Conservation (phyloP, 768 basidiomycete species). For the Leccinum rimulosum region DNA sequence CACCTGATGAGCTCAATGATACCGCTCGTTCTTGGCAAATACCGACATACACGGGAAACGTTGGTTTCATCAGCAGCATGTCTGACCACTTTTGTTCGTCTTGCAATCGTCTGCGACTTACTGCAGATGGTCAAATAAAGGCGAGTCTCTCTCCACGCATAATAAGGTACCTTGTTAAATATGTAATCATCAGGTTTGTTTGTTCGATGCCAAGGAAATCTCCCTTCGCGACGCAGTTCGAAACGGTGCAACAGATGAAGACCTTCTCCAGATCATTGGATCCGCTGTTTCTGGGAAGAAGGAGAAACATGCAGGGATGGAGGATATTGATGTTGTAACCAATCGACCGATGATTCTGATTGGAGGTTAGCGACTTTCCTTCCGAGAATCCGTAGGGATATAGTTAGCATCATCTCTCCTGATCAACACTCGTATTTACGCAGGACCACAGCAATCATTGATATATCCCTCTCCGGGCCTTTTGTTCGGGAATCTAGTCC, state of each 20-base stretch:
- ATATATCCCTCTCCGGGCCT: neutral
- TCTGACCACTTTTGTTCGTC: constrained; percentile 89
- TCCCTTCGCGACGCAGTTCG: constrained; percentile 78
- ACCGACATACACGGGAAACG: constrained; percentile 64
- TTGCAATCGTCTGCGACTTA: constrained; percentile 81
- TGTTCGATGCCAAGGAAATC: constrained; percentile 83
- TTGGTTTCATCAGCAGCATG: constrained; percentile 93
- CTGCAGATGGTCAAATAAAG: constrained; percentile 92
- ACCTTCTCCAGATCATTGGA: constrained; percentile 59
- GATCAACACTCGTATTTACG: constrained; percentile 20
- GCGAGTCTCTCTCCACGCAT: constrained; percentile 32
- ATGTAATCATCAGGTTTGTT: constrained; percentile 58
- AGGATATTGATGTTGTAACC: constrained; percentile 67
- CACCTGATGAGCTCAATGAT: constrained; percentile 67
- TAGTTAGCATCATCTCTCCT: constrained; percentile 21
- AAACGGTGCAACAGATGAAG: constrained; percentile 57
- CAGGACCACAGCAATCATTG: constrained; percentile 17
- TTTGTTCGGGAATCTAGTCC: neutral
- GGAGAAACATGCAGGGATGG: constrained; percentile 84
- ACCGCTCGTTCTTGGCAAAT: constrained; percentile 81
- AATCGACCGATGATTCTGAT: constrained; percentile 92
- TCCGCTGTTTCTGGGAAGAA: constrained; percentile 68
- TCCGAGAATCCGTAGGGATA: constrained; percentile 17
- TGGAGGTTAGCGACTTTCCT: constrained; percentile 74
- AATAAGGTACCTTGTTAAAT: neutral